These are phyloP conservation scores for Gyrodon lividus DNA, from an alignment of 768 basidiomycete species.

Conservation along the genomic window DNA sequence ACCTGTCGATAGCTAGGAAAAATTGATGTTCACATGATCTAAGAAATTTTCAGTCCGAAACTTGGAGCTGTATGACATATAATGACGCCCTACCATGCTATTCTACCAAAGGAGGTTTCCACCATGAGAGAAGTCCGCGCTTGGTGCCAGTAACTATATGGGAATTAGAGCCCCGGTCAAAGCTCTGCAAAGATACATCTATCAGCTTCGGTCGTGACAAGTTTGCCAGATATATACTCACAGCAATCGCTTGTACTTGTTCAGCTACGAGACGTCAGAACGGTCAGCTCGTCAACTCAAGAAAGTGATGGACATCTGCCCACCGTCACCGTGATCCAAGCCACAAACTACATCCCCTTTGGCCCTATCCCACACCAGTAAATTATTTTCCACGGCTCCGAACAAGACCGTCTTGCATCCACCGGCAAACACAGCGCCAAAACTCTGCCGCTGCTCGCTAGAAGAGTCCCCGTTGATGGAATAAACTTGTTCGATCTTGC, in stretches of 20 bases:
- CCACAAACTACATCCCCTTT: constrained; percentile 55
- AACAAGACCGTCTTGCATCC: constrained; percentile 55
- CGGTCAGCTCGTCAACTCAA: constrained; percentile 7
- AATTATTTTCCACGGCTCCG: constrained; percentile 51
- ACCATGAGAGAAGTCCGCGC: constrained; percentile 56
- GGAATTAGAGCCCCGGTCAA: constrained; percentile 39
- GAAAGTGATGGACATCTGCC: constrained; percentile 12
- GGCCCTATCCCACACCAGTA: constrained; percentile 62
- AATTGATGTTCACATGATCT: constrained; percentile 1
- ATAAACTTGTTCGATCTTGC: constrained; percentile 53
- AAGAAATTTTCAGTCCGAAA: constrained; percentile 17
- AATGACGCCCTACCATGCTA: constrained; percentile 28
- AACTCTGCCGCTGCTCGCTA: constrained; percentile 33
- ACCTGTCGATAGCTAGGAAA: constrained; percentile 14
- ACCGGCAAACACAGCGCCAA: constrained; percentile 55
- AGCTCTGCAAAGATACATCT: constrained; percentile 35
- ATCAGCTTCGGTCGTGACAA: constrained; percentile 25
- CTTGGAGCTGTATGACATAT: not conserved
- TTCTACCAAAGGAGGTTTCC: constrained; percentile 37
- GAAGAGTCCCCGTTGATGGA: constrained; percentile 36
- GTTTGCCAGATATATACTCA: constrained; percentile 17
- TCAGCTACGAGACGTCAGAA: constrained; percentile 23
- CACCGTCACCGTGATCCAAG: constrained; percentile 60
- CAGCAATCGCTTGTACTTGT: constrained; percentile 34
- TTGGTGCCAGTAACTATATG: constrained; percentile 58